phyloP scores from a whole-genome alignment of 148 eudicot species.

The Rhododendron henanense region DNA sequence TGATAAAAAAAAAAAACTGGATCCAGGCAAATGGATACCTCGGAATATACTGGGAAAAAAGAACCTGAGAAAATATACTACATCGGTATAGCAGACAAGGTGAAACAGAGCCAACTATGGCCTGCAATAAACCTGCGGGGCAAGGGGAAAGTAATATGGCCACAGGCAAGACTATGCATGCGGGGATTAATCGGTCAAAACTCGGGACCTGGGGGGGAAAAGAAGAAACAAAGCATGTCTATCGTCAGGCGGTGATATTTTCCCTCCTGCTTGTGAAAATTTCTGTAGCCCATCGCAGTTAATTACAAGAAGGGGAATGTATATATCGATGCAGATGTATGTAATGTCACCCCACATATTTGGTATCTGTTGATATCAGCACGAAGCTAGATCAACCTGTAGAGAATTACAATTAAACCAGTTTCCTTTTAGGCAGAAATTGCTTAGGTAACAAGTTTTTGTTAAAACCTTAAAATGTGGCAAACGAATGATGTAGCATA shows the following conservation, averaged over 20 bases:
- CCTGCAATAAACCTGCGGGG: background rate
- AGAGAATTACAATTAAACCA: background rate
- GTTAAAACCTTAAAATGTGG: slow-evolving; percentile 18
- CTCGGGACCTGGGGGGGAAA: background rate
- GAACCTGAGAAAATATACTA: background rate
- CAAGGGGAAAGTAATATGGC: background rate
- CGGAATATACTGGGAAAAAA: background rate
- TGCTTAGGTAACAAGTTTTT: slow-evolving; percentile 59
- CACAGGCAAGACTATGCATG: background rate
- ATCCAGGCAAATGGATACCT: background rate
- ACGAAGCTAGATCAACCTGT: background rate
- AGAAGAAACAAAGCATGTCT: background rate
- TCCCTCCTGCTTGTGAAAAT: background rate
- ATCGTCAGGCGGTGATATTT: too few relatives aligned
- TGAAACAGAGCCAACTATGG: background rate
- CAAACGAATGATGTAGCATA: slow-evolving; percentile 5
- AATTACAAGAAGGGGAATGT: background rate
- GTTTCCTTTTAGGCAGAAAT: slow-evolving; percentile 16
- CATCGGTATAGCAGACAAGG: background rate
- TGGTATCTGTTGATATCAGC: background rate
- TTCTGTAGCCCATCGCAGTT: background rate
- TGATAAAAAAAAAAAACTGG: background rate
- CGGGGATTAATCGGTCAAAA: background rate
- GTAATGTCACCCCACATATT: background rate
- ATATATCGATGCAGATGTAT: background rate